Evolutionary conservation across 1,284 basidiomycete species (phyloP), one percentile per base, ranked within the genome.

Genomic region (Pseudozyma sp.): DNA sequence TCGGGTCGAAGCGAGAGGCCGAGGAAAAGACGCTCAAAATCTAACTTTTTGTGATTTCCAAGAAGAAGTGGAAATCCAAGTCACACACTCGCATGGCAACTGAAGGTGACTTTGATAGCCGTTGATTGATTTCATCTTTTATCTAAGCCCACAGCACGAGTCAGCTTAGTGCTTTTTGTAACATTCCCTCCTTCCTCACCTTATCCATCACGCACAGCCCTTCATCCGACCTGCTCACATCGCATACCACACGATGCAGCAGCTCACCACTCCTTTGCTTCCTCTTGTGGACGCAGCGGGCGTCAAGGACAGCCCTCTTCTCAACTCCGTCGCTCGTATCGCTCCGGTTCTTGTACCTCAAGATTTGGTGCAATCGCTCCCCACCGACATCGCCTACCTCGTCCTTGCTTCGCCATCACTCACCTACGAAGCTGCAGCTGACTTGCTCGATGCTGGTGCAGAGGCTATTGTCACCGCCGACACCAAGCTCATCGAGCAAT

Each of bases 401-500:
- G 79, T 82, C 8, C 67, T 76, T 14, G 64, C 68, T 11, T 42
- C 59, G 9, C 65, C 72, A 31, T 62, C 54, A 38, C 63, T 76
- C 42, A 59, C 59, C 54, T 72, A 74, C 60, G 77, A 79, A 31
- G 60, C 55, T 4, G 79, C 76, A 10, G 63, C 74, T 6, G 80
- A 79, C 38, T 44, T 82, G 19, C 73, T 83, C 59, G 79, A 83
- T 55, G 62, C 62, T 8, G 81, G 79, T 18, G 79, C 77, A 16
- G 76, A 83, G 44, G 78, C 78, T 12, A 56, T 82, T 49, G 70
- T 81, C 45, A 72, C 71, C n/a, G 54, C 68, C 31, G 73, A 69
- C 56, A 57, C 67, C 0, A 39, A 65, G 40, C 70, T 76, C 34
- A 58, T 77, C 38, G 59, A 67, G 47, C 64, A 59, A 34, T 75